Conservation (phyloP, 2,329 filamentous ascomycete genomes). For the Fusarium liriodendri region DNA sequence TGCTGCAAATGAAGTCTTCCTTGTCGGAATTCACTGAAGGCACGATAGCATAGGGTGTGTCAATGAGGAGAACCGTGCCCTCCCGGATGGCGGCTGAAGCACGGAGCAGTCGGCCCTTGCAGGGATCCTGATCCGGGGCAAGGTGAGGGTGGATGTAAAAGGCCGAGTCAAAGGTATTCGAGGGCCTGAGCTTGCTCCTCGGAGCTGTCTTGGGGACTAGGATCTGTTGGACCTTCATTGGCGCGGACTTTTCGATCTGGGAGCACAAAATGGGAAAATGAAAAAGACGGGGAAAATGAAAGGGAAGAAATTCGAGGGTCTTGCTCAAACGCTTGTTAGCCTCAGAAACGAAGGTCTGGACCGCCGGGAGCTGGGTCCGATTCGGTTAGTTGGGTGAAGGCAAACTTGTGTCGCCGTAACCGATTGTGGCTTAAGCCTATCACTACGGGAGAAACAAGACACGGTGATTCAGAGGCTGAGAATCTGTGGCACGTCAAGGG, state of each 20-base stretch:
- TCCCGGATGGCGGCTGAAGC: slow-evolving; percentile 34
- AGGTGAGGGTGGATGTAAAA: slow-evolving; percentile 41
- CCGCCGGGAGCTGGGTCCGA: slow-evolving; percentile 20
- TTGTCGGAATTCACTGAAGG: slow-evolving; percentile 34
- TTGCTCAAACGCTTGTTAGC: slow-evolving; percentile 5
- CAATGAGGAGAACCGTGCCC: slow-evolving; percentile 44
- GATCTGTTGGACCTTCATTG: slow-evolving; percentile 34
- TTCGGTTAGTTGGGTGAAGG: slow-evolving; percentile 36
- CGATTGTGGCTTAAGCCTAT: slow-evolving; percentile 34
- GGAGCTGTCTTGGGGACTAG: slow-evolving; percentile 21
- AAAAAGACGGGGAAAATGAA: neutral
- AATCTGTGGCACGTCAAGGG: neutral
- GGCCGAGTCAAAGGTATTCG: slow-evolving; percentile 21
- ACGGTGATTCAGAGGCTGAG: neutral
- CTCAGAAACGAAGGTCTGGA: slow-evolving; percentile 25
- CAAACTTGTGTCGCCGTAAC: slow-evolving; percentile 33
- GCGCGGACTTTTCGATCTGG: neutral
- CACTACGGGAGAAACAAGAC: slow-evolving; percentile 3
- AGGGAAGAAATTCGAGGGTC: slow-evolving; percentile 15
- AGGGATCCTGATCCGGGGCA: slow-evolving; percentile 38
- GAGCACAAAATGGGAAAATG: neutral
- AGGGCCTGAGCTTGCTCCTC: slow-evolving; percentile 9
- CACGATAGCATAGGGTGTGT: slow-evolving; percentile 44
- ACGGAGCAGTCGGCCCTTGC: slow-evolving; percentile 43
- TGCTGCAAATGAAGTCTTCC: slow-evolving; percentile 43